Conservation (phyloP, 2,329 filamentous ascomycete genomes). For the Neurospora sp. region DNA sequence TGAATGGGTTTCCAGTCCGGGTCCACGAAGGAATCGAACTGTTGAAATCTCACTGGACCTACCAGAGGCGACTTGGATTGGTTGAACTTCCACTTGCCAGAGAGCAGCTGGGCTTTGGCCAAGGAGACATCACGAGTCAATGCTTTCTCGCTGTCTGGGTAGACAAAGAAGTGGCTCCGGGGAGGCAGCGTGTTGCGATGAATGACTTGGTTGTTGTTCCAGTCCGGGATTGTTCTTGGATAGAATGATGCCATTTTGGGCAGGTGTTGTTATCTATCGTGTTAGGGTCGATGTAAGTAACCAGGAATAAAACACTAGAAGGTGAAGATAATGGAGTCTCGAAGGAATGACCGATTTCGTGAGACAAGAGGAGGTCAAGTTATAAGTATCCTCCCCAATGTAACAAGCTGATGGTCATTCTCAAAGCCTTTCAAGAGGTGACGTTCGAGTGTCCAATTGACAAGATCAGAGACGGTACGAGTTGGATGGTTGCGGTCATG, state of each 20-base stretch:
- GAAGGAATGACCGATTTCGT: neutral
- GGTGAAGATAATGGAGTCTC: neutral
- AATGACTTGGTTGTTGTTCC: constrained; percentile 49
- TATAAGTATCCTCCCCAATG: neutral
- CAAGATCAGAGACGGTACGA: neutral
- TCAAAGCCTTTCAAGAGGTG: neutral
- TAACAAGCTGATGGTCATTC: neutral
- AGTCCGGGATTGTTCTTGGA: constrained; percentile 34
- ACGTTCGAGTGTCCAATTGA: neutral
- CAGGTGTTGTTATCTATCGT: neutral
- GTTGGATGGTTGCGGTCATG: neutral
- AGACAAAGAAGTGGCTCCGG: constrained; percentile 46
- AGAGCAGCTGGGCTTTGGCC: constrained; percentile 30
- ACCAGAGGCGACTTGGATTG: constrained; percentile 30
- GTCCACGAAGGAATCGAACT: constrained; percentile 16
- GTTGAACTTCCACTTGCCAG: constrained; percentile 39
- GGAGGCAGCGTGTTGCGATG: constrained; percentile 47
- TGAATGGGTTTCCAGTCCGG: constrained; percentile 39
- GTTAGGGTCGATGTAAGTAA: neutral
- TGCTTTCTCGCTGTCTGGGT: constrained; percentile 36
- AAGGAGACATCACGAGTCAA: constrained; percentile 29
- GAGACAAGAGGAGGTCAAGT: neutral
- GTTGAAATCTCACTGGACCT: constrained; percentile 25
- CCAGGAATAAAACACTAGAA: neutral
- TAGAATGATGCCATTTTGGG: neutral